Conservation (phyloP, 2,329 filamentous ascomycete species). For the Xylaria digitata region DNA sequence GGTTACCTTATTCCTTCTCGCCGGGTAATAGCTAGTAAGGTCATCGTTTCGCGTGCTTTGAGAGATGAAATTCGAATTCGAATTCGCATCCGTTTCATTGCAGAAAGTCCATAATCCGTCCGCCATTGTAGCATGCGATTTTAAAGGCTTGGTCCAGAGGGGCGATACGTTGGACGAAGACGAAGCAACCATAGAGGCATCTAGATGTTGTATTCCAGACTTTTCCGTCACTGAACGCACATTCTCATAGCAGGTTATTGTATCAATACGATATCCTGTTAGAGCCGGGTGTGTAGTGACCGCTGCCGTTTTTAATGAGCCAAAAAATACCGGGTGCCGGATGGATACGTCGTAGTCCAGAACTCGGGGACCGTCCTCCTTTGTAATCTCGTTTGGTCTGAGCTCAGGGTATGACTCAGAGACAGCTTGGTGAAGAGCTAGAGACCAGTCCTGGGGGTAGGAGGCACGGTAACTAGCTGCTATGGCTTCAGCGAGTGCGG, state of each 20-base stretch:
- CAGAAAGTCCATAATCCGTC: constrained; percentile 28
- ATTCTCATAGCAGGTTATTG: constrained; percentile 39
- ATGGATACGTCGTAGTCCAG: constrained; percentile 38
- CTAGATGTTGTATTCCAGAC: not conserved
- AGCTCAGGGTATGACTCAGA: constrained; percentile 48
- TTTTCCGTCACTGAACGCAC: constrained; percentile 29
- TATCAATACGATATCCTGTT: constrained; percentile 35
- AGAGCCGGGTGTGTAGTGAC: constrained; percentile 32
- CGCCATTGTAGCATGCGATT: not conserved
- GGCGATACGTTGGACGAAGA: constrained; percentile 2
- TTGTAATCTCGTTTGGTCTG: constrained; percentile 43
- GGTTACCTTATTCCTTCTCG: constrained; percentile 6
- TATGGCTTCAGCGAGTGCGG: constrained; percentile 50
- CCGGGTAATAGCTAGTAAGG: constrained; percentile 1
- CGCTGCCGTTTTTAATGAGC: constrained; percentile 28
- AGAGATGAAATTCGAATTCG: not conserved
- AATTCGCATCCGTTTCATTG: not conserved
- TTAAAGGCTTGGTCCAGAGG: constrained; percentile 32
- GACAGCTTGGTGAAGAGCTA: constrained; percentile 54
- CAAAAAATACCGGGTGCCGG: constrained; percentile 40
- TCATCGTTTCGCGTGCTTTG: not conserved
- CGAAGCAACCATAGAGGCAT: not conserved
- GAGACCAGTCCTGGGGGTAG: constrained; percentile 50
- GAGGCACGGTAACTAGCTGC: constrained; percentile 46
- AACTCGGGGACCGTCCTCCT: constrained; percentile 24